Percentiles rank a stretch among this genome's conserved stretches.
These are phyloP conservation scores for Tolypocladium endophyticum DNA, from an alignment of 2,329 filamentous ascomycete genomes.

Conservation along the genomic window DNA sequence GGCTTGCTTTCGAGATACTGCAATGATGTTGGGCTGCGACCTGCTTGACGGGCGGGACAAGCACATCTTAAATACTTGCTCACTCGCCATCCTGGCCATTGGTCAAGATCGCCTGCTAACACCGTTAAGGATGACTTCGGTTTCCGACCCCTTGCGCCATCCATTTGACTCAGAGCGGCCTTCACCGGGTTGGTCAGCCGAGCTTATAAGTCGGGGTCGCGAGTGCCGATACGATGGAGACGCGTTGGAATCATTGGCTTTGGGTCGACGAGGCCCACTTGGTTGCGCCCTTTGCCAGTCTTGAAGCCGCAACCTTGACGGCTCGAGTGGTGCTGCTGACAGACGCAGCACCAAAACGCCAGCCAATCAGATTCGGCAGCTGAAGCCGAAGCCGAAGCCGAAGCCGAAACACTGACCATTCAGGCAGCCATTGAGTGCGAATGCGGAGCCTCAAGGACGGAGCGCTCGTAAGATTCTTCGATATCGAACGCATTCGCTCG, in stretches of 20 bases:
- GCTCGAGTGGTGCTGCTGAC: too few relatives aligned
- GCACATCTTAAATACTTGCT: not conserved
- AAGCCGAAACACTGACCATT: constrained; percentile 5
- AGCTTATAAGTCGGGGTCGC: not conserved
- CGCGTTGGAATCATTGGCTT: not conserved
- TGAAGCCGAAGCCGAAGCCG: constrained; percentile 19
- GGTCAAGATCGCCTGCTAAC: not conserved
- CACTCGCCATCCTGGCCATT: too few relatives aligned
- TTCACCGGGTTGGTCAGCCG: not conserved
- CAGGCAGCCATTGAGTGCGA: not conserved
- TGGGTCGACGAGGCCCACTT: not conserved
- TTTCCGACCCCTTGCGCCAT: not conserved
- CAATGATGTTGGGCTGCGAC: not conserved
- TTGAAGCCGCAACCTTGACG: not conserved
- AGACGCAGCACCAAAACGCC: not conserved
- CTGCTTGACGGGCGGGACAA: not conserved
- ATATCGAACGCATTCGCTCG: not conserved
- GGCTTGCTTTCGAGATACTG: not conserved
- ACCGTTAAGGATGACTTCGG: not conserved
- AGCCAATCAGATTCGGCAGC: not conserved
- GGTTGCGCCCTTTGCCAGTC: not conserved
- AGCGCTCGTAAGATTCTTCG: too few relatives aligned
- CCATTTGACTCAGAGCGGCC: not conserved
- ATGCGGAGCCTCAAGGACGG: not conserved
- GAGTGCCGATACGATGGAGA: not conserved